A percentile compares a stretch with the other conserved stretches of the same genome.
Evolutionary conservation across 1,284 basidiomycete genomes (phyloP).

Genomic region (Ustilago tritici): DNA sequence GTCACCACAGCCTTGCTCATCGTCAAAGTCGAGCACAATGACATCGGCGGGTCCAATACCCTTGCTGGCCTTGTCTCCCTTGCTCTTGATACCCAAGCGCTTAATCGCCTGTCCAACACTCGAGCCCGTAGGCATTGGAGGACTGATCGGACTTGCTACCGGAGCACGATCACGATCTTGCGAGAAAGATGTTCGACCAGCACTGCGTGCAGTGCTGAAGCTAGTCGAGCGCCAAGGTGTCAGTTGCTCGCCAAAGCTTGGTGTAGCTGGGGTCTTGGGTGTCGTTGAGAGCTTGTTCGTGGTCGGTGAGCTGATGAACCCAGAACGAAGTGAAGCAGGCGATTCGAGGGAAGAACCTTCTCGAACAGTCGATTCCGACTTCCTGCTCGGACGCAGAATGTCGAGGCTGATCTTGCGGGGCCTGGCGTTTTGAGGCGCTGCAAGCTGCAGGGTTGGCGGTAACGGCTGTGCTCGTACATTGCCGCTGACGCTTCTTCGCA

Average conservation of each 20-base stretch:
- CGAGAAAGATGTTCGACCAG: conserved; percentile 39
- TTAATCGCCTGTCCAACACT: conserved; percentile 32
- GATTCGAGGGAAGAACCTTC: conserved; percentile 1
- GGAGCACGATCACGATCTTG: conserved; percentile 47
- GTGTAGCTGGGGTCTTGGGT: conserved; percentile 26
- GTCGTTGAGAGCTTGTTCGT: conserved; percentile 7
- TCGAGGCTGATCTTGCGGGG: conserved; percentile 25
- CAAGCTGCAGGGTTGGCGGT: conserved; percentile 24
- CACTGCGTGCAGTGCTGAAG: conserved; percentile 23
- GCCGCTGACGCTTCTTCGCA: conserved; percentile 28
- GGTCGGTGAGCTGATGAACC: conserved; percentile 11
- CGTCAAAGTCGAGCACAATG: conserved; percentile 20
- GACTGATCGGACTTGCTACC: conserved; percentile 45
- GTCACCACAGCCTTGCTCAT: not conserved
- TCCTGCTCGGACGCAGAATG: conserved; percentile 14
- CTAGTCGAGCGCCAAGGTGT: conserved; percentile 39
- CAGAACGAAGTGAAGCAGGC: conserved; percentile 15
- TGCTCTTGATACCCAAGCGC: conserved; percentile 24
- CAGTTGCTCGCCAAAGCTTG: conserved; percentile 21
- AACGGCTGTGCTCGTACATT: conserved; percentile 12
- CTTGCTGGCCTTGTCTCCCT: conserved; percentile 25
- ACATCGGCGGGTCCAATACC: conserved; percentile 39
- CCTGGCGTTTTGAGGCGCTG: not conserved
- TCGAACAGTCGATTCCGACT: not conserved
- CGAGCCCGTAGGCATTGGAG: conserved; percentile 18